Evolutionary conservation across 345 rosid genomes (phyloP).

Genomic region (Salix koriyanagi): DNA sequence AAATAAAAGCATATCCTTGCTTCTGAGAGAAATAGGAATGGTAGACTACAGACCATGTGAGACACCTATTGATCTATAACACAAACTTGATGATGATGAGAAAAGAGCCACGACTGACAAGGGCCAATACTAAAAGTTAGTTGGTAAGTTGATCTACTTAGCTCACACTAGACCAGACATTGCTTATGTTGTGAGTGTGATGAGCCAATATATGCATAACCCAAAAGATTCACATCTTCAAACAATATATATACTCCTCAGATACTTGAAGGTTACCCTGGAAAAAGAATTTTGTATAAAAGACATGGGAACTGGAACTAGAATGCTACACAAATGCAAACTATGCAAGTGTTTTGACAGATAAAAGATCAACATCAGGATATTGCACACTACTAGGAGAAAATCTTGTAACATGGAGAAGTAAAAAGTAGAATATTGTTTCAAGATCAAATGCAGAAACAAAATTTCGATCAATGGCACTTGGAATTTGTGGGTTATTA

Average conservation of each 20-base stretch:
- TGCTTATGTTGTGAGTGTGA: no score
- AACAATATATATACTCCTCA: not conserved
- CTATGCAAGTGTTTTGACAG: not conserved
- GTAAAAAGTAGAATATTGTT: not conserved
- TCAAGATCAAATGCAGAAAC: not conserved
- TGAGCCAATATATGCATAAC: not conserved
- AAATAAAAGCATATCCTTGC: no score
- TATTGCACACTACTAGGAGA: not conserved
- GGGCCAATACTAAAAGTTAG: no score
- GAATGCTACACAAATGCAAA: not conserved
- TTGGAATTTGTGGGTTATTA: not conserved
- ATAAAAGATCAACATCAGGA: not conserved
- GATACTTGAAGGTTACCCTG: not conserved
- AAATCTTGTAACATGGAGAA: not conserved
- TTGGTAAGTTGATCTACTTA: no score
- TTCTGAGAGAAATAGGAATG: no score
- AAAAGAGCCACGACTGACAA: no score
- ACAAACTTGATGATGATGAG: no score
- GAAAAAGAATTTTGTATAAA: no score
- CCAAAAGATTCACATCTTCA: not conserved
- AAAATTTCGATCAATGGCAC: not conserved
- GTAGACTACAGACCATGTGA: no score
- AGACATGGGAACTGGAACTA: not conserved
- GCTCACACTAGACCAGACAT: no score
- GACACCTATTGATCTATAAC: no score